Evolutionary conservation across 2,329 filamentous ascomycete genomes (phyloP), one percentile per base, ranked within the genome.

Genomic region (Purpureocillium takamizusanense): DNA sequence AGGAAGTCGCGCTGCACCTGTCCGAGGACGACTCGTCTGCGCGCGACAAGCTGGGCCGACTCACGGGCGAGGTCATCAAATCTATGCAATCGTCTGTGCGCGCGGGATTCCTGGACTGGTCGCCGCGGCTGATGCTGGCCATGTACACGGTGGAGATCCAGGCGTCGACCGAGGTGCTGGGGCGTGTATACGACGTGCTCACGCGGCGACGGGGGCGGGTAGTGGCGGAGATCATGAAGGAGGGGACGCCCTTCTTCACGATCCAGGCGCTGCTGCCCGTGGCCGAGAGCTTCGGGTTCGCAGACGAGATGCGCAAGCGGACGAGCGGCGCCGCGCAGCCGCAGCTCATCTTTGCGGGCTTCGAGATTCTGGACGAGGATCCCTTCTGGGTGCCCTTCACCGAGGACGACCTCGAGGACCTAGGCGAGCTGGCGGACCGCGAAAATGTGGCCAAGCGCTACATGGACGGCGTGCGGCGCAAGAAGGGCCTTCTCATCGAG

Each of bases 131-230:
- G 49, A 78, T 97, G 66, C 78, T 98, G 33, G 92, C 92, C 37
- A 97, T 97, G 87, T 98, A 98, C 67, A 87, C 79, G 39, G 95
- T 90, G 59, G 92, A 97, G 59, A 97, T 98, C 53, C 92, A 97
- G 72, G 88, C 90, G 23, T 89, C 86, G 16, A 90, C 89, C 52
- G 92, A 97, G 62, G 92, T 97, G 31, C 78, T 98, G 5, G 92
- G 92, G 16, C 82, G 87, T 23, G 92, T 97, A 27, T 98, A 98
- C 69, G 86, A 86, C 49, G 90, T 97, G n/a, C 80, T 98, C n/a
- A 95, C 90, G 25, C 83, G 90, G 1, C 85, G 92, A 5, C 82
- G 89, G 27, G 92, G 92, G 18, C 83, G 82, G 29, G 94, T 98
- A 38, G 77, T 94, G 16, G 84, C 84, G 9, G 92, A 98, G 63